Base-by-base conservation (phyloP, 202 grass and related monocot genomes). In the Elaeis oleifera region DNA sequence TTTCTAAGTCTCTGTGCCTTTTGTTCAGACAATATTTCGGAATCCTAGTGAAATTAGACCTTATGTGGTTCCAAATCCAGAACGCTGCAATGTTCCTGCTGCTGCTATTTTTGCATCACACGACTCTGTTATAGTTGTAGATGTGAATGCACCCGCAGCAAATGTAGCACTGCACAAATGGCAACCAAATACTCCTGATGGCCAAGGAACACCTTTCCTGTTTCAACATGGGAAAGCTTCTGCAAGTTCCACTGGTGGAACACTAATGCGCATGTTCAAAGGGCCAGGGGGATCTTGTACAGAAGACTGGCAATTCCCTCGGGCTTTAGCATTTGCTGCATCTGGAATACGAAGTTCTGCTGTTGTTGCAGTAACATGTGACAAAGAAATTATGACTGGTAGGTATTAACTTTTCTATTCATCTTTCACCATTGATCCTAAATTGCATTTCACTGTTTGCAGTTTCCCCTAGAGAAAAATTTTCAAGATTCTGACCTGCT, bases 121-220 rank as follows among this genome's bases (percentile, higher is more conserved):
- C 24, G 88, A 99, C 23, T 99, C 94, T 65, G 79, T 97, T 58
- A 69, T 92, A 68, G 84, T 97, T 57, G 79, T 89, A 51, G 94
- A 97, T 84, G 62, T 53, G 57, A 79, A 81, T 62, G 82, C 56
- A 16, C 94, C 94, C 52, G 80, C 88, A 24, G 87, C 88, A 1
- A 70, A 81, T 74, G 77, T 97, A 65, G 94, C 94, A 72, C 85
- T 86, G 81, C 94, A 97, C 75, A 81, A 77, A 54, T 97, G 88
- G 94, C 94, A 97, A 71, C 88, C 94, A 67, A 97, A 92, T 74
- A 97, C 94, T 76, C 94, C 94, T 59, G 88, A 97, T 75, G 94
- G 88, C 26, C 94, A 91, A 67, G 94, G 94, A 64, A 84, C 82
- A 75, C 94, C 94, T 73, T 97, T 92, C 75, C 82, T 89, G 56